Percentiles rank a stretch among this genome's conserved stretches.
phyloP scores from a whole-genome alignment of 441 rosid species.

The Populus hybrid region DNA sequence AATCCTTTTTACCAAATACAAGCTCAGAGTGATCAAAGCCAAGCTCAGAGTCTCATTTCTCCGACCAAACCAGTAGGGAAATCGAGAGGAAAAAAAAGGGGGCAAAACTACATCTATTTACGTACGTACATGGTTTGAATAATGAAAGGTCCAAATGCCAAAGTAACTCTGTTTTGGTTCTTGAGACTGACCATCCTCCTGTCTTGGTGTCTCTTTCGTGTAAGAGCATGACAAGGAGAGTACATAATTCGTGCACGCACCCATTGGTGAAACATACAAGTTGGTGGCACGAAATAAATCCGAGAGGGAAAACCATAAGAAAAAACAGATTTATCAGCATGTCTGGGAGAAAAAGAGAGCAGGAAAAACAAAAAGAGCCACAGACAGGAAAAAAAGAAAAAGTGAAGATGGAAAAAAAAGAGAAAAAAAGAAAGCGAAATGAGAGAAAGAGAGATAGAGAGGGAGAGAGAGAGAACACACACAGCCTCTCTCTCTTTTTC shows the following conservation, averaged over 20 bases:
- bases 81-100: background rate
- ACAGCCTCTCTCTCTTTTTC: background rate
- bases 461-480: background rate
- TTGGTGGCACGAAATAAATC: constrained; percentile 15
- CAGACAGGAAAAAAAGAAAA: constrained; percentile 28
- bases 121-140: background rate
- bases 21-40: background rate
- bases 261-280: background rate
- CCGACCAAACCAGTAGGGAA: background rate
- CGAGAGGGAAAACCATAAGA: constrained; percentile 14
- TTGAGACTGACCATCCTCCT: background rate
- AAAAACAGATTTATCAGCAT: background rate
- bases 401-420: background rate
- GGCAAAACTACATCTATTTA: background rate
- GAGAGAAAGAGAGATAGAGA: constrained; percentile 31
- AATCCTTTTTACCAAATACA: background rate
- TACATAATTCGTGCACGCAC: constrained; percentile 14
- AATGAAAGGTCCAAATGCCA: background rate
- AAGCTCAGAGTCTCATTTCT: background rate
- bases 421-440: constrained; percentile 31
- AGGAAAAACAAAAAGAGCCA: constrained; percentile 34
- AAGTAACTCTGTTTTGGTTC: background rate
- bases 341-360: constrained; percentile 14
- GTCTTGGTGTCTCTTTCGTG: background rate
- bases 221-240: constrained; percentile 15